Evolutionary conservation across 2,329 filamentous ascomycete genomes (phyloP).

Genomic region (Colletotrichum phormii): DNA sequence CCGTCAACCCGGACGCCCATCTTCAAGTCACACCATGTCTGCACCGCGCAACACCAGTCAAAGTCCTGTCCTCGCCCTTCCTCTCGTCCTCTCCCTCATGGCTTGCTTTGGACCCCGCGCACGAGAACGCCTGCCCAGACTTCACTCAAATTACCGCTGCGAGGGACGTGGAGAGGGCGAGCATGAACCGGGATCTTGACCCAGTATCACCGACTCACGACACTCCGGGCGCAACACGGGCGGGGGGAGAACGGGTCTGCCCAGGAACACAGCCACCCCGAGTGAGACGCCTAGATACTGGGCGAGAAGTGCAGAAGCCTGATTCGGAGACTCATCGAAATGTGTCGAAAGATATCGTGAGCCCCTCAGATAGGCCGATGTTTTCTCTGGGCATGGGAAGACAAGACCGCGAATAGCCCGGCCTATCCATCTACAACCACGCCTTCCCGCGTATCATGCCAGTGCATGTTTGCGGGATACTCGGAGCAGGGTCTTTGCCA

Average conservation of each 20-base stretch:
- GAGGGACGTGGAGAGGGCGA: constrained; percentile 16
- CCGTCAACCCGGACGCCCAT: constrained; percentile 7
- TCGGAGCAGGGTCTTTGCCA: constrained; percentile 13
- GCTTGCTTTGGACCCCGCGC: constrained; percentile 9
- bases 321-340: constrained; percentile 17
- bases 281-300: constrained; percentile 35
- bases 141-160: constrained; percentile 15
- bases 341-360: constrained; percentile 23
- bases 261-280: constrained; percentile 36
- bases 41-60: not conserved
- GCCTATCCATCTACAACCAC: constrained; percentile 7
- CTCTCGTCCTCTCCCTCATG: not conserved
- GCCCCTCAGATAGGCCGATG: constrained; percentile 16
- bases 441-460: constrained; percentile 8
- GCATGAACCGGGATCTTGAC: constrained; percentile 18
- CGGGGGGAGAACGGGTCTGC: constrained; percentile 30
- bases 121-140: constrained; percentile 27
- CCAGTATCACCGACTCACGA: constrained; percentile 25
- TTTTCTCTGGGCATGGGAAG: not conserved
- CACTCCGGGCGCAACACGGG: constrained; percentile 33
- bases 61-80: not conserved
- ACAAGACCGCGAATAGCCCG: constrained; percentile 7
- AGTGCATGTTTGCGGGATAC: constrained; percentile 15
- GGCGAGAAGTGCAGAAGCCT: constrained; percentile 5
- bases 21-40: constrained; percentile 25